Evolutionary conservation across 805 yeast genomes (phyloP), one percentile per base, ranked within the genome.

Genomic region (Komagataella kurtzmanii): DNA sequence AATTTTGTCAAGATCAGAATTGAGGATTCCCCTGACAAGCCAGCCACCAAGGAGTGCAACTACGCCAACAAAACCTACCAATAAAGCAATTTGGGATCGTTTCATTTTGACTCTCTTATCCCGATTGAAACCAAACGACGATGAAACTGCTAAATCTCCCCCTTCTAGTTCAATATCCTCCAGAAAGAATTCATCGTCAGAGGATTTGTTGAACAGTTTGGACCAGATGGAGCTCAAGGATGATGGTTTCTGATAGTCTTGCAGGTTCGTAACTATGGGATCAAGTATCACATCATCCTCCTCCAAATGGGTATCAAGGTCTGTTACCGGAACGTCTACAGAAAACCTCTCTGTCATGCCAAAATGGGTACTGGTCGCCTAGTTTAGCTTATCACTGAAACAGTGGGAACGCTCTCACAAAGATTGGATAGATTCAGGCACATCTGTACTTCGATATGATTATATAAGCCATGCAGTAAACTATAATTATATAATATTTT

Each of bases 311-410:
- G 57, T 66, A 56, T 80, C 84, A 51, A 80, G 63, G 57, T 80
- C 73, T 0, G 81, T 75, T 3, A 80, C 68, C 0, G 85, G 85
- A 3, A 76, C 60, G 54, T 80, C 86, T 6, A 72, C 75, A 1
- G 56, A 59, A 52, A 61, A 61, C 7, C 57, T 47, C 7, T 24
- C 24, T 24, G 24, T 46, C 21, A 17, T 19, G 21, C 46, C 21
- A n/a, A 17, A 43, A 14, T 30, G 40, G 40, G 14, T 30, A 10
- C 10, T 14, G 14, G 10, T 30, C n/a, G 40, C 10, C 40, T 30
- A 8, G 40, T 17, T 44, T 44, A 21, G 23, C 21, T 44, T 17
- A 17, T 19, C 21, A 44, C 17, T 30, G 40, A 30, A 19, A 21
- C 23, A 21, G 40, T 30, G 40, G 40, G n/a, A 30, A 8, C 14